phyloP scores from a whole-genome alignment of 208 protist genomes.

The Trypanosomatidae sp. region DNA sequence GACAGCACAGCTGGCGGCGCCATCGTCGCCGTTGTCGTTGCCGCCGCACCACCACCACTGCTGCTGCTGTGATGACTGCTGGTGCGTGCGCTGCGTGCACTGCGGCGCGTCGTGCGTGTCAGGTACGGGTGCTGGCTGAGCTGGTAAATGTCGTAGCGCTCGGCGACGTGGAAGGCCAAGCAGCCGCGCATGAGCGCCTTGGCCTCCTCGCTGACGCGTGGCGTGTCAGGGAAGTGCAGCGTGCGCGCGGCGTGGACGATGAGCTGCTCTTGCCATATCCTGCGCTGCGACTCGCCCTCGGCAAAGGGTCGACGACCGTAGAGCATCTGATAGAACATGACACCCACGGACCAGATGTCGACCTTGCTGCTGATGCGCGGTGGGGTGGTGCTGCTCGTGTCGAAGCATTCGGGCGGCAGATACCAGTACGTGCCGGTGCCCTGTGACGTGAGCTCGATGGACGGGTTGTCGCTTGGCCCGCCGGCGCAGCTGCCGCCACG shows the following conservation, averaged over 20 bases:
- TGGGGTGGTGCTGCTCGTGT: conserved; percentile 52
- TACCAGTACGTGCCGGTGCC: conserved; percentile 96
- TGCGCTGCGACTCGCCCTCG: conserved; percentile 80
- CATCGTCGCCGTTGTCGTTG: conserved; percentile 2
- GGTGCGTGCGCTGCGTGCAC: conserved; percentile 2
- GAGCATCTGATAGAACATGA: conserved; percentile 95
- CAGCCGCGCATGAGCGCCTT: conserved; percentile 63
- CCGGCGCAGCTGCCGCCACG: background rate
- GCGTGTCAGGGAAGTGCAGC: conserved; percentile 48
- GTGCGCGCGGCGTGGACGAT: conserved; percentile 45
- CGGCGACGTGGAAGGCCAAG: conserved; percentile 44
- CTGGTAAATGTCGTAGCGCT: conserved; percentile 63
- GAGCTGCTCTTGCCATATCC: conserved; percentile 73
- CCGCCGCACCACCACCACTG: background rate
- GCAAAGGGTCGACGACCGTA: conserved; percentile 92
- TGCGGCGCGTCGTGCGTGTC: conserved; percentile 14
- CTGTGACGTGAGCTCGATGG: conserved; percentile 93
- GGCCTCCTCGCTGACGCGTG: conserved; percentile 67
- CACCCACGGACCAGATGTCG: conserved; percentile 86
- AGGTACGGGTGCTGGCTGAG: conserved; percentile 61
- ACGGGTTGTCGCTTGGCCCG: conserved; percentile 35
- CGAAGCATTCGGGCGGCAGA: conserved; percentile 93
- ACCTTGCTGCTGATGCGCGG: conserved; percentile 86
- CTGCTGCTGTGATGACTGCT: background rate
- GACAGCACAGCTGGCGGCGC: no score